phyloP scores from a whole-genome alignment of 1,284 basidiomycete genomes.

The Malassezia arunalokei region DNA sequence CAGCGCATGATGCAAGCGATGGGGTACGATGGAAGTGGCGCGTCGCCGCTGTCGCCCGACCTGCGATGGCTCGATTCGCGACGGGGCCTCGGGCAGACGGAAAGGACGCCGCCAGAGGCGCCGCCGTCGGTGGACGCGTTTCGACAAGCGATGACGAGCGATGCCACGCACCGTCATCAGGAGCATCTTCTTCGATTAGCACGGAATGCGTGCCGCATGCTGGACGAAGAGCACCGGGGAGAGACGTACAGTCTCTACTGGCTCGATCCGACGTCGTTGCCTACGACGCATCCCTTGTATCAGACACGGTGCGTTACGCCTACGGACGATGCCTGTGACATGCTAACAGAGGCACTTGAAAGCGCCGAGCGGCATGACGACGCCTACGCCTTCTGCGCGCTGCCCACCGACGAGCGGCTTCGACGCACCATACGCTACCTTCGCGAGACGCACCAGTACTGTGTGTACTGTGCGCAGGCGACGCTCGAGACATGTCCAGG shows the following conservation, averaged over 20 bases:
- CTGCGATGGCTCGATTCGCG: constrained; percentile 22
- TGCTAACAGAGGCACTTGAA: not conserved
- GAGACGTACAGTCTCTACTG: constrained; percentile 26
- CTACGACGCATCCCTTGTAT: too few relatives aligned
- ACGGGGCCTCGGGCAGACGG: constrained; percentile 17
- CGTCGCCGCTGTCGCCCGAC: constrained; percentile 15
- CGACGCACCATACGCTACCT: constrained; percentile 16
- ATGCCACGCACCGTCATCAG: constrained; percentile 16
- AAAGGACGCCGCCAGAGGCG: not conserved
- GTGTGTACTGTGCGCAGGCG: constrained; percentile 22
- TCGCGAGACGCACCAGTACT: constrained; percentile 16
- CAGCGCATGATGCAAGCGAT: constrained; percentile 33
- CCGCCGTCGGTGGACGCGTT: not conserved
- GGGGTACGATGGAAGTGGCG: constrained; percentile 18
- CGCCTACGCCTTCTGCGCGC: constrained; percentile 4
- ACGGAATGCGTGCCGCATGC: constrained; percentile 18
- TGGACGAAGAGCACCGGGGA: constrained; percentile 16
- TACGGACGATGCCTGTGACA: too few relatives aligned
- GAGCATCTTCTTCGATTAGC: constrained; percentile 17
- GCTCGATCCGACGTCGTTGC: constrained; percentile 15
- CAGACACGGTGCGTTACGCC: too few relatives aligned
- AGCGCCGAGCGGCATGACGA: not conserved
- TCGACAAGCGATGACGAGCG: constrained; percentile 14
- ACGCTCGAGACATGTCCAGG: constrained; percentile 22
- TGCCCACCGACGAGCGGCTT: constrained; percentile 13